These are phyloP conservation scores for Pseudocercospora macadamiae DNA, from an alignment of 2,329 filamentous ascomycete genomes.

Conservation along the genomic window DNA sequence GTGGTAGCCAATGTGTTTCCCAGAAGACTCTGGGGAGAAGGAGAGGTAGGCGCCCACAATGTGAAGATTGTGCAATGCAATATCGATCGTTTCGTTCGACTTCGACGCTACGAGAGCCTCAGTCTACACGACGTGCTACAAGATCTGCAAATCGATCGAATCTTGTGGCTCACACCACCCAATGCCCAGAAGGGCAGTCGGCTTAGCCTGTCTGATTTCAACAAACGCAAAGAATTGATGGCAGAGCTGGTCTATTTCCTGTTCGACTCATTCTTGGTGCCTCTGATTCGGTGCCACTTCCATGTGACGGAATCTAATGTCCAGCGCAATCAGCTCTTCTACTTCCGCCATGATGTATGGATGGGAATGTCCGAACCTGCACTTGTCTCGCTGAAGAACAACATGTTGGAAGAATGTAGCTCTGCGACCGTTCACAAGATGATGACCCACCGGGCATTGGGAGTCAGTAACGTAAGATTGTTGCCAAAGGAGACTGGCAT, in stretches of 20 bases:
- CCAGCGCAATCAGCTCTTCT: slow-evolving; percentile 82
- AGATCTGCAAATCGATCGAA: slow-evolving; percentile 59
- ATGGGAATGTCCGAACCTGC: slow-evolving; percentile 73
- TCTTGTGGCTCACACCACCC: slow-evolving; percentile 69
- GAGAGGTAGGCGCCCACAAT: slow-evolving; percentile 61
- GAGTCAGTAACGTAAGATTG: slow-evolving; percentile 77
- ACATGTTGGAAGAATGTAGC: slow-evolving; percentile 79
- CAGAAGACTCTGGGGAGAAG: slow-evolving; percentile 70
- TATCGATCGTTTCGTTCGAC: slow-evolving; percentile 74
- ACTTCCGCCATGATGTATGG: slow-evolving; percentile 95
- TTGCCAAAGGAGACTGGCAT: slow-evolving; percentile 78
- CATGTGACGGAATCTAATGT: slow-evolving; percentile 89
- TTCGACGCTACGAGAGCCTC: slow-evolving; percentile 80
- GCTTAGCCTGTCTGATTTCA: slow-evolving; percentile 69
- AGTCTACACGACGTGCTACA: slow-evolving; percentile 78
- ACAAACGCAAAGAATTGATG: slow-evolving; percentile 78
- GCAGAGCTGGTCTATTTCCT: slow-evolving; percentile 87
- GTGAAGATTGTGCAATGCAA: slow-evolving; percentile 62
- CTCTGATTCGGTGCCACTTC: slow-evolving; percentile 83
- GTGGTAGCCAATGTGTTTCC: slow-evolving; percentile 75
- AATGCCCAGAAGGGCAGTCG: slow-evolving; percentile 52
- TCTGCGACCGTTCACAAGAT: slow-evolving; percentile 58
- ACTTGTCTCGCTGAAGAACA: slow-evolving; percentile 65
- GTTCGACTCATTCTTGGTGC: slow-evolving; percentile 89
- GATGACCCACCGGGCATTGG: slow-evolving; percentile 66